phyloP scores from a whole-genome alignment of 352 stramenopile genomes.

The Globisporangium orthogonon region DNA sequence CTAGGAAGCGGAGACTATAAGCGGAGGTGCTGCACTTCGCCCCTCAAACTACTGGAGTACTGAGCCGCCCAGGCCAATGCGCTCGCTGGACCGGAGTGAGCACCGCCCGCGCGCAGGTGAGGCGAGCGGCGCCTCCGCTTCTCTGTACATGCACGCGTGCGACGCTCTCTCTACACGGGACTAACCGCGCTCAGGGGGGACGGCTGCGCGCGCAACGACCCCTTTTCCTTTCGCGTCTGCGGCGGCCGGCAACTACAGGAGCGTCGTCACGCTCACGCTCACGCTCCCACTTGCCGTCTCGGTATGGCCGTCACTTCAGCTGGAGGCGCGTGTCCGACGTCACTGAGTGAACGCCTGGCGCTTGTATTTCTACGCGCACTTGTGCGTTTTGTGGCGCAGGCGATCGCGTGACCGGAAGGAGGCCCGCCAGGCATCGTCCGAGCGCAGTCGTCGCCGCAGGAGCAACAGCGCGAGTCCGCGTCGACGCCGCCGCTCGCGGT shows the following conservation, averaged over 20 bases:
- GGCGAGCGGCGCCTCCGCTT: neutral
- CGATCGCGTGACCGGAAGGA: conserved; percentile 13
- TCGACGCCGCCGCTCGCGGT: conserved; percentile 3
- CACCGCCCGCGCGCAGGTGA: too few species aligned
- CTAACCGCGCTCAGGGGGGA: conserved; percentile 13
- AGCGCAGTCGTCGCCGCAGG: neutral
- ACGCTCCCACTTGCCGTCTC: conserved; percentile 20
- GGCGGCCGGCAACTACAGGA: conserved; percentile 1
- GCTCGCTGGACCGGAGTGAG: too few species aligned
- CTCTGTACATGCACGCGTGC: neutral
- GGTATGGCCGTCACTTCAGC: neutral
- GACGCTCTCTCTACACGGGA: neutral
- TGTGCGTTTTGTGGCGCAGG: neutral
- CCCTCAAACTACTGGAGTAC: too few species aligned
- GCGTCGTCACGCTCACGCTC: conserved; percentile 16
- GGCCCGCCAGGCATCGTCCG: neutral
- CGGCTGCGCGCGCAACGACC: neutral
- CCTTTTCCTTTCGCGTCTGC: conserved; percentile 12
- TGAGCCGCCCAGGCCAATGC: too few species aligned
- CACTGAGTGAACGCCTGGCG: too few species aligned
- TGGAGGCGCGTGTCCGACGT: too few species aligned
- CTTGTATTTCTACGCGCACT: neutral
- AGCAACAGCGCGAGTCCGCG: neutral
- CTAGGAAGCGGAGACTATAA: too few species aligned
- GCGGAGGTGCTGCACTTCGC: too few species aligned